Base-by-base conservation (phyloP, 2,329 filamentous ascomycete species). In the Trichoderma lentiforme region DNA sequence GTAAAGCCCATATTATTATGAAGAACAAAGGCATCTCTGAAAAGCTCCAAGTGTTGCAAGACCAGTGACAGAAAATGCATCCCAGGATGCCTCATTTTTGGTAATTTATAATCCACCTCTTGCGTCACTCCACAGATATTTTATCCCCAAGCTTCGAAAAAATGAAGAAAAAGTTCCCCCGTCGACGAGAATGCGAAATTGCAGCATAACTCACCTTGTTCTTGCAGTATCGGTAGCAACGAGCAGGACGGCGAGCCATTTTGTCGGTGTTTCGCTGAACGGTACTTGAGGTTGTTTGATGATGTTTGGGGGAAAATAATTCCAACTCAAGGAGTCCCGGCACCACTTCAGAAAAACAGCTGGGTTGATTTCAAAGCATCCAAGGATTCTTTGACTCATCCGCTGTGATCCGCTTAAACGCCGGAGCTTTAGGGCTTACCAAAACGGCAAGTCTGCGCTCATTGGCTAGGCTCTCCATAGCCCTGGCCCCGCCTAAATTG, bases 141-240 rank as follows among this genome's bases (percentile, higher is more conserved):
- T 70, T 36, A 34, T 70, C 58, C 21, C 32, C 58, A 39, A 58
- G 58, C 47, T 66, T 58, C 15, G 39, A 43, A 43, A 43, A n/a
- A 43, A 43, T 18, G 2, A 43, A n/a, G 36, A 66, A 73, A 75
- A 73, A 57, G 3, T 53, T 71, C 72, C 58, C 71, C 69, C 71
- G 66, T 60, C 14, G 28, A 28, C 56, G 34, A 51, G 43, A 26
- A 60, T 1, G 28, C 21, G 8, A 62, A 18, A 66, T 60, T 39
- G 72, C 68, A 70, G 72, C 47, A 67, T 72, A 21, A 53, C 92
- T 87, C 84, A 97, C 94, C 94, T 98, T 98, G 92, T 98, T 99
- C 94, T 99, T 99, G 95, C 96, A 99, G 93, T 99, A 99, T 84
- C 96, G 92, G 91, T 97, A 99, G 90, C 96, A 99, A 90, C 96